phyloP scores from a whole-genome alignment of 2,329 filamentous ascomycete genomes.

The Bipolaris bicolor region DNA sequence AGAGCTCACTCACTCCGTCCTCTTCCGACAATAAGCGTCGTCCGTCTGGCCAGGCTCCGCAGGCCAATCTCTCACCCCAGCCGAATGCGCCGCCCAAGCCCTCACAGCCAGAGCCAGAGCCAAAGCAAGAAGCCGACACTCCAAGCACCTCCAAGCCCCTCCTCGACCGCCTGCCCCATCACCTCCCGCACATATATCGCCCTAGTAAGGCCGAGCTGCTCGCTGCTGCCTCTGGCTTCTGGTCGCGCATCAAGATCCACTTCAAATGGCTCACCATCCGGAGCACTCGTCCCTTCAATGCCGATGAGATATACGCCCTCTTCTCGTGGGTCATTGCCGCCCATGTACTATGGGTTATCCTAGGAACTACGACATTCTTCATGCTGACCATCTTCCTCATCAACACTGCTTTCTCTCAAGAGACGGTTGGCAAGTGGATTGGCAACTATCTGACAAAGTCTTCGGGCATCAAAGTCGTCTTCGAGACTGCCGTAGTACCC shows the following conservation, averaged over 20 bases:
- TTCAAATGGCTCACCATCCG: conserved; percentile 99
- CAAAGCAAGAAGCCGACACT: conserved; percentile 31
- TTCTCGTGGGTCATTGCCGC: conserved; percentile 94
- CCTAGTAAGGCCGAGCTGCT: conserved; percentile 93
- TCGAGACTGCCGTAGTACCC: conserved; percentile 96
- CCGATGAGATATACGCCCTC: conserved; percentile 94
- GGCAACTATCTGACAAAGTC: conserved; percentile 95
- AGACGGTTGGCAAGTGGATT: conserved; percentile 90
- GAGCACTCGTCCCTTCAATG: conserved; percentile 91
- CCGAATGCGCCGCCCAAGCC: conserved; percentile 37
- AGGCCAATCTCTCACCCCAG: conserved; percentile 42
- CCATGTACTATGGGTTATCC: conserved; percentile 92
- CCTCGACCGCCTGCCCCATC: conserved; percentile 59
- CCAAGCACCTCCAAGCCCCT: conserved; percentile 51
- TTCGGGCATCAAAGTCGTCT: conserved; percentile 90
- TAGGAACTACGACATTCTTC: conserved; percentile 97
- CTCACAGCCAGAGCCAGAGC: conserved; percentile 27
- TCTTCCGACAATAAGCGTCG: conserved; percentile 29
- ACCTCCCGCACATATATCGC: conserved; percentile 75
- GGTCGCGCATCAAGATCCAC: conserved; percentile 84
- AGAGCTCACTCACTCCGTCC: conserved; percentile 46
- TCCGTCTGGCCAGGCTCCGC: conserved; percentile 25
- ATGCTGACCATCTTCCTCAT: conserved; percentile 88
- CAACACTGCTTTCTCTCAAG: conserved; percentile 96
- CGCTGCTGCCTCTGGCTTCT: conserved; percentile 89